A percentile compares a stretch with the other conserved stretches of the same genome.
phyloP scores from a whole-genome alignment of 805 yeast genomes.

The Peterozyma toletana region DNA sequence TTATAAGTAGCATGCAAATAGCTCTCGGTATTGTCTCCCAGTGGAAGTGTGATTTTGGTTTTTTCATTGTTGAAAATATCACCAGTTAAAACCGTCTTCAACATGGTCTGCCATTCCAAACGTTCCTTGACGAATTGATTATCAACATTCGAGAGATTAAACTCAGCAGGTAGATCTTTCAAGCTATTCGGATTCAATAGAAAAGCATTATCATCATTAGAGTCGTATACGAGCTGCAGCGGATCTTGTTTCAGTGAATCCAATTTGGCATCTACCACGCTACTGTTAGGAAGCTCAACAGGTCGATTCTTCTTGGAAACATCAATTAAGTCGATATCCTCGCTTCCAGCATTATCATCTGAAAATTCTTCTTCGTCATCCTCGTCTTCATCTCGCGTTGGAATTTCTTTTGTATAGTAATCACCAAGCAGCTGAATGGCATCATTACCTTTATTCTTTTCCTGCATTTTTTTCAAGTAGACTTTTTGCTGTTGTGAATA shows the following conservation, averaged over 20 bases:
- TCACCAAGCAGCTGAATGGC: constrained; percentile 32
- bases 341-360: constrained; percentile 27
- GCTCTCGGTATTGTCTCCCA: constrained; percentile 32
- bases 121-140: constrained; percentile 55
- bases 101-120: constrained; percentile 94
- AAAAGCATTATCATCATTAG: constrained; percentile 1
- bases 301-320: neutral
- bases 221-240: neutral
- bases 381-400: constrained; percentile 22
- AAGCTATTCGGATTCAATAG: constrained; percentile 7
- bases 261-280: neutral
- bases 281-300: neutral
- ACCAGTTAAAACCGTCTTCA: constrained; percentile 84
- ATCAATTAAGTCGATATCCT: constrained; percentile 31
- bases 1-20: constrained; percentile 48
- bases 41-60: constrained; percentile 56
- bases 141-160: constrained; percentile 4
- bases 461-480: constrained; percentile 39
- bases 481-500: constrained; percentile 48
- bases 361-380: constrained; percentile 13
- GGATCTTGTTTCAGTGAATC: neutral
- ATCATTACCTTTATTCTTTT: constrained; percentile 16
- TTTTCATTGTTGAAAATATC: constrained; percentile 92
- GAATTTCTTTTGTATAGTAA: constrained; percentile 45
- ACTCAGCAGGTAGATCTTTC: constrained; percentile 3